Conservation (phyloP, 345 rosid species). For the Conringia planisiliqua region DNA sequence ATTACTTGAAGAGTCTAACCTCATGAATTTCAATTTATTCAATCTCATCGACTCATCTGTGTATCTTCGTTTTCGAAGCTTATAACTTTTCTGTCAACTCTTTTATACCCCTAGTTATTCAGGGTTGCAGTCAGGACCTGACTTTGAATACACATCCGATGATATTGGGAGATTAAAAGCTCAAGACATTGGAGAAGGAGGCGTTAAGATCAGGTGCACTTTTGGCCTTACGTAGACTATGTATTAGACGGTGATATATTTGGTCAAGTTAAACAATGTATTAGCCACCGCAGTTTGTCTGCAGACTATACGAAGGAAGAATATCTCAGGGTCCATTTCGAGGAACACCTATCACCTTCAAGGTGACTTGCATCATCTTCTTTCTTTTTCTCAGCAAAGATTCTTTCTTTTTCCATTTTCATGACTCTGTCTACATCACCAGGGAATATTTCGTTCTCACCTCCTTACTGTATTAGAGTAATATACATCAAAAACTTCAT, state of each 20-base stretch:
- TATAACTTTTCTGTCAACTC: slow-evolving; percentile 6
- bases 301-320: slow-evolving; percentile 95
- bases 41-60: slow-evolving; percentile 4
- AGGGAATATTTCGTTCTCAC: background rate
- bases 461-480: background rate
- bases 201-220: slow-evolving; percentile 72
- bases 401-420: background rate
- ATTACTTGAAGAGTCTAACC: background rate
- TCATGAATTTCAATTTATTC: background rate
- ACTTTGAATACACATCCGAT: slow-evolving; percentile 40
- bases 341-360: slow-evolving; percentile 66
- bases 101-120: slow-evolving; percentile 52
- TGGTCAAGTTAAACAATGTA: slow-evolving; percentile 23
- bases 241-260: background rate
- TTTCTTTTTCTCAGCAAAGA: background rate
- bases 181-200: slow-evolving; percentile 91
- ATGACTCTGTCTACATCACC: background rate
- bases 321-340: slow-evolving; percentile 67
- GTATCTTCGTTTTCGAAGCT: slow-evolving; percentile 4
- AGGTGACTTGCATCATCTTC: slow-evolving; percentile 44
- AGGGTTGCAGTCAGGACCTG: slow-evolving; percentile 50
- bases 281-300: slow-evolving; percentile 51
- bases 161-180: slow-evolving; percentile 51
- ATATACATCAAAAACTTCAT: background rate
- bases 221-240: background rate